Evolutionary conservation across 768 basidiomycete genomes (phyloP).

Genomic region (Lentinus brumalis): DNA sequence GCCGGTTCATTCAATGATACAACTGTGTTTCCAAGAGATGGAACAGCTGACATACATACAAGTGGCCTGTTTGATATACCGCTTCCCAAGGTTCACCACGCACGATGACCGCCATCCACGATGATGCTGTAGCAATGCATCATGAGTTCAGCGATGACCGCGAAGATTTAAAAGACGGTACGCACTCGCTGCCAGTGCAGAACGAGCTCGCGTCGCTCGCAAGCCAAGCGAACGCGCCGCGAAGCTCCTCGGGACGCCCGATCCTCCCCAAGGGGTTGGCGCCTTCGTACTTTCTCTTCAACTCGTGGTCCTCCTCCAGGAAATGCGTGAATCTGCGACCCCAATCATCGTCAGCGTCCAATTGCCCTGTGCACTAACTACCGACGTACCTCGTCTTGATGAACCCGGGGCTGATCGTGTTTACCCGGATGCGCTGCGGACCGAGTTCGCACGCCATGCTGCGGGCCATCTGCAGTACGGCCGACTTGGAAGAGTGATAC

Average conservation of each 20-base stretch:
- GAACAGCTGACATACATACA: too few relatives aligned
- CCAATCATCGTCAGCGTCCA: too few relatives aligned
- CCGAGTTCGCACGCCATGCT: constrained; percentile 81
- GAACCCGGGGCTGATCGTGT: constrained; percentile 68
- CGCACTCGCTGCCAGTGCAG: constrained; percentile 80
- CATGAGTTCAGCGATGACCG: not conserved
- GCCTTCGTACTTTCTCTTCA: constrained; percentile 60
- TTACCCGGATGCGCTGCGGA: constrained; percentile 62
- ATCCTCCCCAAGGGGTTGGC: constrained; percentile 61
- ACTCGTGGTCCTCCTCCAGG: constrained; percentile 38
- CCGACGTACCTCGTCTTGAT: constrained; percentile 53
- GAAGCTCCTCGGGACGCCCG: constrained; percentile 66
- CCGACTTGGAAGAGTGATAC: constrained; percentile 74
- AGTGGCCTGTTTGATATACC: too few relatives aligned
- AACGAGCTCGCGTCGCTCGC: constrained; percentile 48
- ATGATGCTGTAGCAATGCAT: too few relatives aligned
- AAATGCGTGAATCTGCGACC: too few relatives aligned
- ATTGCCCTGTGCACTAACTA: too few relatives aligned
- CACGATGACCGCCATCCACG: constrained; percentile 52
- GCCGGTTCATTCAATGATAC: too few relatives aligned
- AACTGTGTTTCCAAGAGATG: too few relatives aligned
- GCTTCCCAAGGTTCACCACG: constrained; percentile 42
- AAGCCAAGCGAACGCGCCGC: constrained; percentile 64
- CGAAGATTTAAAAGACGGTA: not conserved
- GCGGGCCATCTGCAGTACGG: constrained; percentile 72